A percentile compares a stretch with the other conserved stretches of the same genome.
Evolutionary conservation across 306 rosid genomes (phyloP).

Genomic region (Betula pendula): DNA sequence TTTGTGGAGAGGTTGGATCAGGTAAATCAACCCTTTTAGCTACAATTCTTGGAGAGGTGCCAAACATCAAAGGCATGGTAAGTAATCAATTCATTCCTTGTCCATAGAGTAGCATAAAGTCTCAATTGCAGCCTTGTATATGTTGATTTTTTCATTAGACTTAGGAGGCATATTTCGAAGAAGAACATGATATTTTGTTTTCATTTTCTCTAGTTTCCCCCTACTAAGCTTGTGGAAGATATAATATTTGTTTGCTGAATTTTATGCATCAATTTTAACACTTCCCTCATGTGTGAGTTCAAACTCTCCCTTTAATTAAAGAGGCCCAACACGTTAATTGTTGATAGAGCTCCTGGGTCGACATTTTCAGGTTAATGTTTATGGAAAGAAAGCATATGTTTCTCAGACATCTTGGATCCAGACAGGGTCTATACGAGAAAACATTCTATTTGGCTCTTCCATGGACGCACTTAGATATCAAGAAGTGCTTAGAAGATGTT

Average conservation of each 20-base stretch:
- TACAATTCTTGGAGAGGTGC: constrained; percentile 36
- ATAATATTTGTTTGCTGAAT: neutral
- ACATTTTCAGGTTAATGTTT: constrained; percentile 38
- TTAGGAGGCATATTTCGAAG: neutral
- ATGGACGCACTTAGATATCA: constrained; percentile 47
- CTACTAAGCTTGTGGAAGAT: no score
- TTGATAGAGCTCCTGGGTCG: neutral
- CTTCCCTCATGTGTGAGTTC: no score
- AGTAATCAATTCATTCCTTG: constrained; percentile 7
- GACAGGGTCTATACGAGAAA: constrained; percentile 53
- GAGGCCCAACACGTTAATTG: no score
- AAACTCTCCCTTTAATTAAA: no score
- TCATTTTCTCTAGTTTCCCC: neutral
- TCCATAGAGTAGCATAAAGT: no score
- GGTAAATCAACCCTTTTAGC: constrained; percentile 41
- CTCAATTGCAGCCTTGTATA: no score
- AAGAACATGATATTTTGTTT: neutral
- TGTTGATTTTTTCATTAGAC: no score
- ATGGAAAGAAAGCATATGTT: constrained; percentile 60
- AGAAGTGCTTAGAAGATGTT: constrained; percentile 46
- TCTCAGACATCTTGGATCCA: constrained; percentile 69
- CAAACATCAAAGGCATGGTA: constrained; percentile 27
- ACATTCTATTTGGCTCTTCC: constrained; percentile 49
- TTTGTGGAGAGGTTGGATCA: constrained; percentile 41
- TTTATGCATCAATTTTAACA: neutral